These are phyloP conservation scores for Oenanthe javanica DNA, from an alignment of 140 eudicot genomes.

Conservation along the genomic window DNA sequence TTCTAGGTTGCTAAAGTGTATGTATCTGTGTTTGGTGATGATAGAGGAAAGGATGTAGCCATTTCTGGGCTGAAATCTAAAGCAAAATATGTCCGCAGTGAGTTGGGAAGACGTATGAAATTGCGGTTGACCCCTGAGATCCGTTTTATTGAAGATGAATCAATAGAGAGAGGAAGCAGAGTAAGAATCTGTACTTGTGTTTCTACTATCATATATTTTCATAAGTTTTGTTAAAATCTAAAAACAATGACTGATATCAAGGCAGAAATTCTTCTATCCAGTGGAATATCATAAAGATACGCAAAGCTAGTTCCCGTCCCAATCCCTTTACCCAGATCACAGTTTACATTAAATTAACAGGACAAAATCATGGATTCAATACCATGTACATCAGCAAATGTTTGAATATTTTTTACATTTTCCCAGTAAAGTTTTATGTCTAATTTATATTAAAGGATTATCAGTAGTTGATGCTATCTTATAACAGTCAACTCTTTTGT, in stretches of 20 bases:
- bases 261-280: background rate
- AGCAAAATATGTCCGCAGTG: constrained; percentile 79
- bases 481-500: background rate
- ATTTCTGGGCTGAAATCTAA: constrained; percentile 80
- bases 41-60: constrained; percentile 93
- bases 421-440: background rate
- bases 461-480: background rate
- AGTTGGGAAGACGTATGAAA: constrained; percentile 83
- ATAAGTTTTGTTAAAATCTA: background rate
- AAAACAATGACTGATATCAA: background rate
- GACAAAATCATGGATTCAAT: background rate
- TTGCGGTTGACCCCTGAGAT: constrained; percentile 92
- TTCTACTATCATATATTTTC: background rate
- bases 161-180: constrained; percentile 93
- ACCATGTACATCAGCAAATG: background rate
- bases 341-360: background rate
- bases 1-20: constrained; percentile 80
- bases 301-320: background rate
- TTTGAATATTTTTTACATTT: background rate
- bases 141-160: constrained; percentile 83
- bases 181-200: constrained; percentile 31
- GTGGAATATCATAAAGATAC: background rate
- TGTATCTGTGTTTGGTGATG: constrained; percentile 94
- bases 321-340: background rate
- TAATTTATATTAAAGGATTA: background rate